phyloP scores from a whole-genome alignment of 2,329 filamentous ascomycete species.

The Cercospora sp. region DNA sequence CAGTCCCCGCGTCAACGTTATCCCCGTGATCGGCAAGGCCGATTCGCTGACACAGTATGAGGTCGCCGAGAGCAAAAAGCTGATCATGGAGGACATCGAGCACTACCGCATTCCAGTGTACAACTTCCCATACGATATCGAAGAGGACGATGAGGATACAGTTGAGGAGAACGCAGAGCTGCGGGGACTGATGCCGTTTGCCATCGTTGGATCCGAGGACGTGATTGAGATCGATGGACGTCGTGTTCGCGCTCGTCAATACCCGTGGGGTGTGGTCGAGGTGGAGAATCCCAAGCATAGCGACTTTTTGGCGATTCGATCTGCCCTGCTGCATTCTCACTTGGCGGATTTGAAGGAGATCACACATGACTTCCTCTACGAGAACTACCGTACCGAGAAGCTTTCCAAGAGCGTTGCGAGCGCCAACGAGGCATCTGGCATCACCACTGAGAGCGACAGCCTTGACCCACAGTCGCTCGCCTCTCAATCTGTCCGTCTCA shows the following conservation, averaged over 20 bases:
- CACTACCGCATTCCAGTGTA: slow-evolving; percentile 99
- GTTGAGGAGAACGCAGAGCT: slow-evolving; percentile 99
- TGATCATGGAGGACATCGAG: slow-evolving; percentile 99
- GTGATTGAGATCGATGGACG: slow-evolving; percentile 90
- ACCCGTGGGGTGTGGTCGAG: slow-evolving; percentile 98
- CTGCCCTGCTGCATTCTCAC: slow-evolving; percentile 94
- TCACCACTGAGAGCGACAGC: slow-evolving; percentile 50
- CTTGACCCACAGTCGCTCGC: slow-evolving; percentile 98
- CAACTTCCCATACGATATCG: slow-evolving; percentile 99
- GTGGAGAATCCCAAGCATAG: slow-evolving; percentile 99
- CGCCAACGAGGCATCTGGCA: slow-evolving; percentile 59
- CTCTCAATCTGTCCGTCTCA: slow-evolving; percentile 94
- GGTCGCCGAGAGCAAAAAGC: slow-evolving; percentile 98
- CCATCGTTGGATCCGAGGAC: slow-evolving; percentile 97
- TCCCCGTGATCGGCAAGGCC: slow-evolving; percentile 97
- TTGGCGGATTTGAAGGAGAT: slow-evolving; percentile 98
- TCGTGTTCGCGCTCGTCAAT: slow-evolving; percentile 90
- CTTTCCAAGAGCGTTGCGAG: slow-evolving; percentile 95
- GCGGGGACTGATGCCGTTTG: slow-evolving; percentile 96
- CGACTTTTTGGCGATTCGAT: slow-evolving; percentile 96
- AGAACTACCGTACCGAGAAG: slow-evolving; percentile 99
- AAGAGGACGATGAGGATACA: slow-evolving; percentile 98
- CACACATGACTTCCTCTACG: slow-evolving; percentile 98
- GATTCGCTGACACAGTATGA: slow-evolving; percentile 95
- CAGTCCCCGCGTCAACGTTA: slow-evolving; percentile 96